These are phyloP conservation scores for Tuber aestivum DNA, from an alignment of 495 filamentous ascomycete species.

Conservation along the genomic window DNA sequence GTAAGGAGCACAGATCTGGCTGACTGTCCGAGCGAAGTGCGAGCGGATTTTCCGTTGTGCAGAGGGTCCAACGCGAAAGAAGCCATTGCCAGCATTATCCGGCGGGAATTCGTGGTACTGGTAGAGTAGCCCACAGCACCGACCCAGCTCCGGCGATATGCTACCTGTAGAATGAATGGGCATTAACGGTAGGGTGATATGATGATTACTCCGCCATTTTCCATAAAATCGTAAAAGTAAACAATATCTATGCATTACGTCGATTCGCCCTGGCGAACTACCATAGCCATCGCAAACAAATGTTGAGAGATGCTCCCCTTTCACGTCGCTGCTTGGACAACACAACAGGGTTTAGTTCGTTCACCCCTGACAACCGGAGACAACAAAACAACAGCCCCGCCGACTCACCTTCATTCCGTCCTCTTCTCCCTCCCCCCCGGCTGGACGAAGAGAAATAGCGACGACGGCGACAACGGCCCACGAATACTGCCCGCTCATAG, in stretches of 20 bases:
- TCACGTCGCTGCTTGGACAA: slow-evolving; percentile 14
- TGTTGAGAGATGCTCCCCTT: background rate
- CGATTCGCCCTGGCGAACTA: background rate
- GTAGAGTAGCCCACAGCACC: background rate
- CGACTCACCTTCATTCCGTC: slow-evolving; percentile 23
- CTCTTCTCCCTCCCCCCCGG: background rate
- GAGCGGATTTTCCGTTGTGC: background rate
- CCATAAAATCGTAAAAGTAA: background rate
- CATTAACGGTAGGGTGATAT: background rate
- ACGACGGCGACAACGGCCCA: slow-evolving; percentile 18
- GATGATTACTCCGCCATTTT: background rate
- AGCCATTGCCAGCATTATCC: background rate
- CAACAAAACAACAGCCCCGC: slow-evolving; percentile 39
- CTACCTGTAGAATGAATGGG: background rate
- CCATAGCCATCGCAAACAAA: background rate
- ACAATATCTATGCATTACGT: background rate
- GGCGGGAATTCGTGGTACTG: background rate
- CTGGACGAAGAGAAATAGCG: slow-evolving; percentile 17
- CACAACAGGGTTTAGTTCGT: slow-evolving; percentile 31
- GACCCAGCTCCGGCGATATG: background rate
- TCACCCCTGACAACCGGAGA: slow-evolving; percentile 37
- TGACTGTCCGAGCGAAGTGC: background rate
- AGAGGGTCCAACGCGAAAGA: background rate
- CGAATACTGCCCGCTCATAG: slow-evolving; percentile 2
- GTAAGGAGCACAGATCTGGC: background rate